Base-by-base conservation (phyloP, 495 filamentous ascomycete genomes). In the Penicillium turbatum region DNA sequence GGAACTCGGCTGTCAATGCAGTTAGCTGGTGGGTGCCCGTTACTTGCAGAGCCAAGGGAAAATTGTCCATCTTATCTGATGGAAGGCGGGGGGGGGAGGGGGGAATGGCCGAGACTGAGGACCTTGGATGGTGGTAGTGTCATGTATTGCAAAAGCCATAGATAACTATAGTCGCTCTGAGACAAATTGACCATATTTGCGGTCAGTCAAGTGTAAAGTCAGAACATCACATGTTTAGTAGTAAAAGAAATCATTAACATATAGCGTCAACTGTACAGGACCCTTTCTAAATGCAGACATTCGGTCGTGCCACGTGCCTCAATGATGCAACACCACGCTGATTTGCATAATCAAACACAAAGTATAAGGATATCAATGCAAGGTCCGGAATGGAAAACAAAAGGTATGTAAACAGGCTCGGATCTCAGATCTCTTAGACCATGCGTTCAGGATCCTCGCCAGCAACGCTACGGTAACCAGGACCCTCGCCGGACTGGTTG, bases 381-480 rank as follows among this genome's bases (percentile, higher is more conserved):
- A 13, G 30, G 15, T 42, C 39, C 16, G 44, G 12, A 32, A 19
- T 17, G 3, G 27, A 44, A 35, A 35, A 21, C 27, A 34, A 34
- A 26, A 48, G 16, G 9, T 31, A 48, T 50, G 48, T 16, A 38
- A 19, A 32, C 12, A 19, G 16, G 16, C 34, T 43, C 30, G 40
- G 40, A 49, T 26, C 50, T 57, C 51, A 31, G 29, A 45, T 32
- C 35, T 21, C 36, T 62, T 53, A 70, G 34, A 65, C 62, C 57
- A 63, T 62, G 13, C 57, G 56, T 44, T 67, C 71, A 13, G 64
- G 64, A 30, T 75, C 74, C 19, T 76, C 72, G 30, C 54, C 62
- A 13, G 71, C 71, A 52, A 76, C 60, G 51, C 75, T 75, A 15
- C 64, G 70, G 51, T 78, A 78, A 12, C 37, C 56, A 4, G 36